phyloP scores from a whole-genome alignment of 805 yeast species.

The Saturnispora hagleri region DNA sequence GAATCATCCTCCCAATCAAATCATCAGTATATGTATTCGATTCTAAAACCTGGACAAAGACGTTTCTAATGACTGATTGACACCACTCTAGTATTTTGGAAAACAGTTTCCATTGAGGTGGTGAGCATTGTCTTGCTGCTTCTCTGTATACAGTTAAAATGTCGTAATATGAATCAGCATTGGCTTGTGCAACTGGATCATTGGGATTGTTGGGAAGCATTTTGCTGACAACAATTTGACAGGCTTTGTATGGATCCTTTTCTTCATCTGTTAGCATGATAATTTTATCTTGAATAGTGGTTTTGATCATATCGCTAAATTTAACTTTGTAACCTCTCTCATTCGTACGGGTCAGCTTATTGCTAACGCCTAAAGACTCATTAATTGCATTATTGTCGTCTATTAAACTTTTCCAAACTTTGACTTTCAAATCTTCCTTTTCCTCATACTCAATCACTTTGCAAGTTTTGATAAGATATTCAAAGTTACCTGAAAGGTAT shows the following conservation, averaged over 20 bases:
- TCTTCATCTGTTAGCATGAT: not conserved
- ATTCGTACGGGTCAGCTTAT: conserved; percentile 31
- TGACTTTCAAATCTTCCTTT: conserved; percentile 56
- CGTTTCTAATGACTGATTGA: conserved; percentile 52
- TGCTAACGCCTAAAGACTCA: not conserved
- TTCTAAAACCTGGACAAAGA: conserved; percentile 52
- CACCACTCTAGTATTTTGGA: conserved; percentile 53
- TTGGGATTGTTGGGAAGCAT: conserved; percentile 4
- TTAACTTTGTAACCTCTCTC: conserved; percentile 54
- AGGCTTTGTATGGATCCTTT: conserved; percentile 5
- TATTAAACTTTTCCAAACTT: conserved; percentile 18
- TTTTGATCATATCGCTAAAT: conserved; percentile 50
- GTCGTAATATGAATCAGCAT: conserved; percentile 65
- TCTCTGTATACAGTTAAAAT: conserved; percentile 62
- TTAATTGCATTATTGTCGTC: conserved; percentile 8
- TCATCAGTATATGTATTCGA: conserved; percentile 56
- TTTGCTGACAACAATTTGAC: conserved; percentile 2
- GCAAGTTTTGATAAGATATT: conserved; percentile 60
- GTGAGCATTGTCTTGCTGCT: conserved; percentile 52
- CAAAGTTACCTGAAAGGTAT: conserved; percentile 56
- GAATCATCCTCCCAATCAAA: conserved; percentile 60
- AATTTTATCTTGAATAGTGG: conserved; percentile 59
- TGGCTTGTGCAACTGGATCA: conserved; percentile 5
- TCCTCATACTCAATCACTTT: conserved; percentile 77
- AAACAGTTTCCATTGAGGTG: conserved; percentile 66